Evolutionary conservation across 768 basidiomycete genomes (phyloP), one percentile per base, ranked within the genome.

Genomic region (Hericium coralloides): DNA sequence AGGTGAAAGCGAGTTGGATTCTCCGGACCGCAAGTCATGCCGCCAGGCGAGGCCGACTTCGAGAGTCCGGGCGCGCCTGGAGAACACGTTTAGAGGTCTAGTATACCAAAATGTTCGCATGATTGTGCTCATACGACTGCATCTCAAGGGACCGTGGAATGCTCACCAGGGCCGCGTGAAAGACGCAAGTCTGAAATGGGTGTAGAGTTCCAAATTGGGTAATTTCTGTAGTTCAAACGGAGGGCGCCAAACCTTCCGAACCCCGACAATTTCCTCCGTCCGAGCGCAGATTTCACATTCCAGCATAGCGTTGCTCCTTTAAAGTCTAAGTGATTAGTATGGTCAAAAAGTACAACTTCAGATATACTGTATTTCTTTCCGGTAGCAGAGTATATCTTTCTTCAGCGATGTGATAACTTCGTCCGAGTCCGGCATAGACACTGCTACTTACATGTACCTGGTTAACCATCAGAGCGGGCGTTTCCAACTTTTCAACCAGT

Each of bases 1-100:
- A 53, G 22, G 55, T 58, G 49, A 50, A n/a, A 31, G 55, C 55
- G 55, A 56, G 38, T 18, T 22, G 37, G 37, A 47, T 36, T 38
- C 22, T 43, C 48, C 31, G 45, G 52, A 49, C 39, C 12, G 20
- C 37, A 39, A 18, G 37, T n/a, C 15, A 18, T 20, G 43, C n/a
- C 43, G 43, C n/a, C 20, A 20, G 12, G 43, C 43, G 43, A 17
- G 20, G 43, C 10, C 7, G 43, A 9, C 43, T n/a, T 45, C 43
- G 20, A 45, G 43, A 45, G 17, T 45, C 43, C 43, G 43, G 43
- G 43, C 43, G 43, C n/a, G 43, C 20, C 43, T 20, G 20, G 43
- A 45, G 20, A 45, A 15, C 43, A 18, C 12, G n/a, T 20, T 45
- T 45, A n/a, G 20, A 18, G 43, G 43, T 5, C 43, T 45, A 20